Evolutionary conservation across 106 monocot species (phyloP), one percentile per base, ranked within the genome.

Genomic region (Dioscorea dumetorum): DNA sequence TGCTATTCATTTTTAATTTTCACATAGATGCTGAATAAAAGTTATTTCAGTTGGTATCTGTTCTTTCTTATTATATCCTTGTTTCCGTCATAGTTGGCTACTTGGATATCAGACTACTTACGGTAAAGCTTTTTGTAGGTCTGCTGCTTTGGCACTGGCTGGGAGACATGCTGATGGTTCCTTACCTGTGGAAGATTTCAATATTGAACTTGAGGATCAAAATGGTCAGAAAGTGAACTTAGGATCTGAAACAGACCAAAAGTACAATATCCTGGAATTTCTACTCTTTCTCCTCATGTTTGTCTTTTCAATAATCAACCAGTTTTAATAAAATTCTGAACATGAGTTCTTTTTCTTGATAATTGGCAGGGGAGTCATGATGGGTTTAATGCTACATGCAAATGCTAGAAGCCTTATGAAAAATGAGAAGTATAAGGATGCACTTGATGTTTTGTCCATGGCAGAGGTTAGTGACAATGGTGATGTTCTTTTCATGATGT

Each of bases 121-220:
- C 41, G 6, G 9, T 10, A 6, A 8, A 14, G 13, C 48, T 31
- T 71, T 76, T 68, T 33, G 57, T 59, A 93, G 92, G 76, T 80
- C 87, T 72, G 92, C 90, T 24, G 90, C 90, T 14, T 63, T 74
- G 63, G 78, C 87, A 63, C 66, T 99, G 72, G 53, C 84, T 62
- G 67, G 72, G 60, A 99, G 90, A 70, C 89, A 93, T 74, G 59
- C 80, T 33, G 77, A 80, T 77, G 93, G 93, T 48, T 82, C 90
- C 23, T 51, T 93, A 56, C 93, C 89, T 34, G 6, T 87, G 20
- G 90, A 93, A 72, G 89, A 93, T 41, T 99, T 84, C 58, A 87
- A 85, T 62, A 80, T 99, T 49, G 93, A 99, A 59, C 84, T 99
- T 41, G 99, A 99, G 59, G 83, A 99, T 90, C 93, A 99, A 58